A percentile compares a stretch with the other conserved stretches of the same genome.
phyloP scores from a whole-genome alignment of 352 stramenopile species.

The Phytophthora rubi region DNA sequence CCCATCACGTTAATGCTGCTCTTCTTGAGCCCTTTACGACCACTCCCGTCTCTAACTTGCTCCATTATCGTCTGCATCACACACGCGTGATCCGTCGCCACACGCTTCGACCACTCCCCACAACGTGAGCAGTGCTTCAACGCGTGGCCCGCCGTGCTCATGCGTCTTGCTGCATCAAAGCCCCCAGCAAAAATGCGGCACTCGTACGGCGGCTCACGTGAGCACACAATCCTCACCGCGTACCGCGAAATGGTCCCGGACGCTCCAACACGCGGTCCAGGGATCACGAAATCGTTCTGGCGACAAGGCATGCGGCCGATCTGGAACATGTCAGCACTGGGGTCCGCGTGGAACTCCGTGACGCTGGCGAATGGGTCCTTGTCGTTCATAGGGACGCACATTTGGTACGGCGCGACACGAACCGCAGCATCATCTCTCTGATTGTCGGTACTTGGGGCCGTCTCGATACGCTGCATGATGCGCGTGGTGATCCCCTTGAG shows the following conservation, averaged over 20 bases:
- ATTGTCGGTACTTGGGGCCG: conserved; percentile 14
- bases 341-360: conserved; percentile 66
- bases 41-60: conserved; percentile 1
- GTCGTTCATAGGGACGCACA: conserved; percentile 82
- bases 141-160: conserved; percentile 68
- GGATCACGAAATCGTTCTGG: conserved; percentile 84
- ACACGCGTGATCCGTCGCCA: conserved; percentile 53
- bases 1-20: conserved; percentile 2
- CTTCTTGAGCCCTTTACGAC: conserved; percentile 15
- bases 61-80: conserved; percentile 40
- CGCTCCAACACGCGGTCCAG: conserved; percentile 69
- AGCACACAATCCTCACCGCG: conserved; percentile 69
- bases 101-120: conserved; percentile 56
- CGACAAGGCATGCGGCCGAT: conserved; percentile 79
- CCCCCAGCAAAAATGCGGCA: conserved; percentile 73
- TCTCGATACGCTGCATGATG: conserved; percentile 63
- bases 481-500: conserved; percentile 57
- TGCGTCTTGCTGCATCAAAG: conserved; percentile 61
- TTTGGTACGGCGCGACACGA: conserved; percentile 38
- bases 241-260: conserved; percentile 83
- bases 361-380: conserved; percentile 58
- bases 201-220: conserved; percentile 62
- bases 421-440: conserved; percentile 10
- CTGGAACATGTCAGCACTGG: conserved; percentile 75
- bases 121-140: conserved; percentile 69